A percentile compares a stretch with the other conserved stretches of the same genome.
Evolutionary conservation across 78 protist species (phyloP).

Genomic region (Guillardia theta): DNA sequence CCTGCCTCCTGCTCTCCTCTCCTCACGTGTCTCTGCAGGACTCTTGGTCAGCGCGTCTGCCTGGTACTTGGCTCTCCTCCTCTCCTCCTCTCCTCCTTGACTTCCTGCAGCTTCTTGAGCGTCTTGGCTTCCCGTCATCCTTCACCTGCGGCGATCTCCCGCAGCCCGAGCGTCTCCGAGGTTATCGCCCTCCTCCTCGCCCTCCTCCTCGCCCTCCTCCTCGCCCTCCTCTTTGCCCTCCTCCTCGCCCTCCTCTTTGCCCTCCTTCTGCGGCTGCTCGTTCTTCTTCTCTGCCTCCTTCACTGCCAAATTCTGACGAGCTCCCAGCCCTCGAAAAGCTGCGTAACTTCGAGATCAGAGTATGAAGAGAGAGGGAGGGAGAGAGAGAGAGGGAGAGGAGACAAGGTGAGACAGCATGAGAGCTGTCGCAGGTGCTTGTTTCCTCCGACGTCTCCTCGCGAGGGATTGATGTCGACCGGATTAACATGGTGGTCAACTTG

Average conservation of each 20-base stretch:
- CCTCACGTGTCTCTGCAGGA: no score
- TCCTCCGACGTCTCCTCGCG: slow-evolving; percentile 30
- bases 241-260: neutral
- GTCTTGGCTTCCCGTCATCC: neutral
- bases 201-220: neutral
- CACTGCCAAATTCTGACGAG: no score
- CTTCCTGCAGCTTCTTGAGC: neutral
- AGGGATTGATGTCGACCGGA: slow-evolving; percentile 29
- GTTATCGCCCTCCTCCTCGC: neutral
- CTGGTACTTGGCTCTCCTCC: no score
- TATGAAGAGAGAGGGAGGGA: neutral
- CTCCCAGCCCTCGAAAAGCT: neutral
- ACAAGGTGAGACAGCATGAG: neutral
- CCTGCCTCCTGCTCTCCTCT: no score
- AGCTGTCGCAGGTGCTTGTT: no score
- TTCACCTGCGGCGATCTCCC: neutral
- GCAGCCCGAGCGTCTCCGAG: neutral
- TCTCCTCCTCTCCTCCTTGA: neutral
- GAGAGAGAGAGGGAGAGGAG: neutral
- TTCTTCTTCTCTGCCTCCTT: neutral
- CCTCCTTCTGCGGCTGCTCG: neutral
- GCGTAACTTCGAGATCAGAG: neutral
- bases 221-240: neutral
- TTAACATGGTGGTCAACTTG: slow-evolving; percentile 18
- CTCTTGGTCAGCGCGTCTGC: no score